phyloP scores from a whole-genome alignment of 2,329 filamentous ascomycete genomes.

The Sarocladium kiliense region DNA sequence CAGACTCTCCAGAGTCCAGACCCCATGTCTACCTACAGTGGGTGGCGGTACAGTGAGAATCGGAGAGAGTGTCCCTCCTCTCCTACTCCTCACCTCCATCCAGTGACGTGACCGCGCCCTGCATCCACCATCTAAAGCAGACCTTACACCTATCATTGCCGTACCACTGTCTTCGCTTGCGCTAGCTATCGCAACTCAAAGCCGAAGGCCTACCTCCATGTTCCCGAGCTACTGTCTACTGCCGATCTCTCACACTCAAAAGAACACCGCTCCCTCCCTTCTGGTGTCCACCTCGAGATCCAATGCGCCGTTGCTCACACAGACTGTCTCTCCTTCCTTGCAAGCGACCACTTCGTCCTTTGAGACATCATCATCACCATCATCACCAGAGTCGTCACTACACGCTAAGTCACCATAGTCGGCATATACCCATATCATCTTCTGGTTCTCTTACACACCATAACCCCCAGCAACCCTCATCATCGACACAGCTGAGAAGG shows the following conservation, averaged over 20 bases:
- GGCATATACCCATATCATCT: neutral
- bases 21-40: too few relatives aligned
- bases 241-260: slow-evolving; percentile 1
- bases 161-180: neutral
- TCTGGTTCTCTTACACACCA: neutral
- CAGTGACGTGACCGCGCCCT: neutral
- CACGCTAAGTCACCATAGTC: neutral
- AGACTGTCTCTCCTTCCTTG: neutral
- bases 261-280: neutral
- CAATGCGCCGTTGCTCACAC: slow-evolving; percentile 1
- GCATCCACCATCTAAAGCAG: neutral
- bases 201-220: slow-evolving; percentile 1
- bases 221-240: neutral
- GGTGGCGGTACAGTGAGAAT: too few relatives aligned
- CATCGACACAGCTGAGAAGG: neutral
- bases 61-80: neutral
- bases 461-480: neutral
- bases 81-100: neutral
- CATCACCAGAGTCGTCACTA: neutral
- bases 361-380: neutral
- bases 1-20: neutral
- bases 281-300: neutral
- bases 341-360: neutral
- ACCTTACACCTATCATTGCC: neutral
- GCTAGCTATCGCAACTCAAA: neutral